A percentile compares a stretch with the other conserved stretches of the same genome.
These are phyloP conservation scores for Cladosporium sp. DNA, from an alignment of 2,329 filamentous ascomycete genomes.

Conservation along the genomic window DNA sequence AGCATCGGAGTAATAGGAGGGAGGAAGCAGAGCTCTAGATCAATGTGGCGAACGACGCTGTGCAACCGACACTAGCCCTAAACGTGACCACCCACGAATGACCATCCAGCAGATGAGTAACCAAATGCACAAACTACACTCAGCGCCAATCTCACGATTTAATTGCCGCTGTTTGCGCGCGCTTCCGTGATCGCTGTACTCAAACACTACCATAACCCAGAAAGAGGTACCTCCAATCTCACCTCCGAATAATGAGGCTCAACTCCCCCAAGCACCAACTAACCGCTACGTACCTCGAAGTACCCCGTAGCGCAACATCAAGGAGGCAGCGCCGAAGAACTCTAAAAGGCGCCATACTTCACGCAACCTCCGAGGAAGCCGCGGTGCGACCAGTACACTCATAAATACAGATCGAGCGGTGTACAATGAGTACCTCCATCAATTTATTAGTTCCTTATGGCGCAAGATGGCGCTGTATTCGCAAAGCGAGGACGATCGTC, in stretches of 20 bases:
- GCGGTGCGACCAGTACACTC: neutral
- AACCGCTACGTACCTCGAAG: neutral
- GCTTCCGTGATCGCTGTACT: neutral
- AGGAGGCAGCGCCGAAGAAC: slow-evolving; percentile 3
- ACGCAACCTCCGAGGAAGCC: neutral
- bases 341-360: neutral
- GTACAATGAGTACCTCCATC: neutral
- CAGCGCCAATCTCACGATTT: neutral
- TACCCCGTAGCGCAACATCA: neutral
- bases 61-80: neutral
- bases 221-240: neutral
- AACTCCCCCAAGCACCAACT: neutral
- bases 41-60: neutral
- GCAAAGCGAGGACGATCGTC: neutral
- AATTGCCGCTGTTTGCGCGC: neutral
- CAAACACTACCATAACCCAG: neutral
- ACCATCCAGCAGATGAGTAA: neutral
- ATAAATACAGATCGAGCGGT: neutral
- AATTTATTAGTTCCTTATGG: neutral
- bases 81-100: neutral
- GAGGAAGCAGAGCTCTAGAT: neutral
- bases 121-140: neutral
- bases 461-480: neutral
- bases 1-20: neutral
- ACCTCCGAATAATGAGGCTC: neutral